Percentiles rank a stretch among this genome's conserved stretches.
Evolutionary conservation across 1,284 basidiomycete species (phyloP).

Genomic region (Cerrena zonata): DNA sequence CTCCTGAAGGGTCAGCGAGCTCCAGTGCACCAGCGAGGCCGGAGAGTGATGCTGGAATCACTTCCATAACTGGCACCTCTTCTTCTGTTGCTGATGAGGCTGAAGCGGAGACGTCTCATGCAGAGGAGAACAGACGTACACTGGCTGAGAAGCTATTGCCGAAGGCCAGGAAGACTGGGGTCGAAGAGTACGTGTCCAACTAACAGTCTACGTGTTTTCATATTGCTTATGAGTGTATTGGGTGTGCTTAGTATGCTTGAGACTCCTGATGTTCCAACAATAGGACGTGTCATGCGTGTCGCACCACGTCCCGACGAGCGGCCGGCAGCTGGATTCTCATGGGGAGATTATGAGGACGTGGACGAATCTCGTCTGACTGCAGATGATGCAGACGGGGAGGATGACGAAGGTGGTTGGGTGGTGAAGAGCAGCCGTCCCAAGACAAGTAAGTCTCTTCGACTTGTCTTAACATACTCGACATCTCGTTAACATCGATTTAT

Average conservation of each 20-base stretch:
- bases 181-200: slow-evolving; percentile 52
- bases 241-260: slow-evolving; percentile 49
- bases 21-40: slow-evolving; percentile 5
- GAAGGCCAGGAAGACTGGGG: slow-evolving; percentile 54
- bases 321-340: slow-evolving; percentile 61
- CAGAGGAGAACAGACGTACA: slow-evolving; percentile 32
- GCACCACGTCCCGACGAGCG: slow-evolving; percentile 48
- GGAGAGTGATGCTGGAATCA: slow-evolving; percentile 50
- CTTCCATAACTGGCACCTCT: slow-evolving; percentile 49
- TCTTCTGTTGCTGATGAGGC: slow-evolving; percentile 44
- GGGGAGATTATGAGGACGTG: slow-evolving; percentile 72
- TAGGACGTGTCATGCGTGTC: slow-evolving; percentile 60
- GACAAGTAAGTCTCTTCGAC: slow-evolving; percentile 34
- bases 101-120: slow-evolving; percentile 21
- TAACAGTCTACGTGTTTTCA: slow-evolving; percentile 1
- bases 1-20: slow-evolving; percentile 5
- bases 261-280: slow-evolving; percentile 46
- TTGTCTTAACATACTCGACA: background rate
- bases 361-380: slow-evolving; percentile 37
- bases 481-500: slow-evolving; percentile 1
- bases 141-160: slow-evolving; percentile 56
- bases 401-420: slow-evolving; percentile 57
- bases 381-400: slow-evolving; percentile 54
- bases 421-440: slow-evolving; percentile 56
- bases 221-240: slow-evolving; percentile 6